phyloP scores from a whole-genome alignment of 1,284 basidiomycete species.

The Marasmius fiardii region DNA sequence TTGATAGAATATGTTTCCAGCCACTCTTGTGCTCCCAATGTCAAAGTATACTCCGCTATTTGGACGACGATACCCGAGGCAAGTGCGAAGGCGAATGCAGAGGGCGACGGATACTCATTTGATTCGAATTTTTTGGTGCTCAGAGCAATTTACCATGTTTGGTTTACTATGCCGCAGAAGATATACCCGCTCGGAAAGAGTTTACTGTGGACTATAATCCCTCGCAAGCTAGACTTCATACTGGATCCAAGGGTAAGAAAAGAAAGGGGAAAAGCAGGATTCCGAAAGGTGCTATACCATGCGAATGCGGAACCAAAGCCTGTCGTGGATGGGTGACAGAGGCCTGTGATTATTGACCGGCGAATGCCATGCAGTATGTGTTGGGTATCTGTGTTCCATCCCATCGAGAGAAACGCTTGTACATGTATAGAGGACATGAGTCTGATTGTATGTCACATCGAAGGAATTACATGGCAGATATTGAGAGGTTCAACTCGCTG shows the following conservation, averaged over 20 bases:
- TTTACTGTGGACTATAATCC: slow-evolving; percentile 67
- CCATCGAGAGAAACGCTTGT: too few relatives aligned
- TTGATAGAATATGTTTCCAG: slow-evolving; percentile 27
- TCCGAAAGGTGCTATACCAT: not conserved
- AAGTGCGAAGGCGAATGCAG: slow-evolving; percentile 15
- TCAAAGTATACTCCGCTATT: slow-evolving; percentile 52
- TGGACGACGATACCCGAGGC: slow-evolving; percentile 59
- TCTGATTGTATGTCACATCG: too few relatives aligned
- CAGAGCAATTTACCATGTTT: slow-evolving; percentile 60
- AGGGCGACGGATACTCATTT: not conserved
- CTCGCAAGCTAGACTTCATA: slow-evolving; percentile 19
- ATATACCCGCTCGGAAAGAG: slow-evolving; percentile 50
- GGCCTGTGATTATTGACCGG: not conserved
- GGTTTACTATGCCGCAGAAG: slow-evolving; percentile 46
- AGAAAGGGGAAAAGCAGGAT: slow-evolving; percentile 21
- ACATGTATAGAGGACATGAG: too few relatives aligned
- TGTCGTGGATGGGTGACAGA: slow-evolving; percentile 1
- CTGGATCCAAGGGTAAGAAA: slow-evolving; percentile 18
- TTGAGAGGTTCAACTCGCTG: too few relatives aligned
- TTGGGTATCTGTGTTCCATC: too few relatives aligned
- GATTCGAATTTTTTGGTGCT: not conserved
- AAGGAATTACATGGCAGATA: too few relatives aligned
- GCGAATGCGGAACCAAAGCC: not conserved
- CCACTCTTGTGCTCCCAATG: slow-evolving; percentile 63
- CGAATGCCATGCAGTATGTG: too few relatives aligned